phyloP scores from a whole-genome alignment of 495 filamentous ascomycete species.

The Aspergillus bertholletiae region DNA sequence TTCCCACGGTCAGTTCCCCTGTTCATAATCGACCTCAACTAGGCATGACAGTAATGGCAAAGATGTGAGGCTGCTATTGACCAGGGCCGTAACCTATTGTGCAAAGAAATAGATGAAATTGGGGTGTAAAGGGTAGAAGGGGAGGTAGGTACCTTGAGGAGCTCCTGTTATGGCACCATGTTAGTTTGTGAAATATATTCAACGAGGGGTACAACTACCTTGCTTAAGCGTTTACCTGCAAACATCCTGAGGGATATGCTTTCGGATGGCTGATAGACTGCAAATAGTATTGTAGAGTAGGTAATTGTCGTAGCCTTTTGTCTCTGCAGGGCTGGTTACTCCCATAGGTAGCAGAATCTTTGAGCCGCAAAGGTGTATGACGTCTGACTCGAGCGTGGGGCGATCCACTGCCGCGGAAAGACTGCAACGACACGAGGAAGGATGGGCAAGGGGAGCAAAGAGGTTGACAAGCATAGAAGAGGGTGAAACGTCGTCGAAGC shows the following conservation, averaged over 20 bases:
- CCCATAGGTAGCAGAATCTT: background rate
- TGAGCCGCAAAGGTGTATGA: constrained; percentile 16
- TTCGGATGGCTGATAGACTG: no score
- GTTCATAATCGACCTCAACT: background rate
- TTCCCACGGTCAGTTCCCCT: background rate
- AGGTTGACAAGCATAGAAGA: background rate
- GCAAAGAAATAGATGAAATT: background rate
- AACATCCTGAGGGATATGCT: constrained; percentile 29
- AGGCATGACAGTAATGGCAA: background rate
- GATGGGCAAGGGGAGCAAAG: background rate
- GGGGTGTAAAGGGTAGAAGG: background rate
- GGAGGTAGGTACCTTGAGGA: constrained; percentile 34
- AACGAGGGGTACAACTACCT: constrained; percentile 24
- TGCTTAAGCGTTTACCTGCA: constrained; percentile 46
- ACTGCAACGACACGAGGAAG: background rate
- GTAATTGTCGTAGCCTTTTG: no score
- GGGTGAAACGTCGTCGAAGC: background rate
- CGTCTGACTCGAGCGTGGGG: constrained; percentile 16
- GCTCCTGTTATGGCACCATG: constrained; percentile 25
- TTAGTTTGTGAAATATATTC: background rate
- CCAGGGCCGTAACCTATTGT: background rate
- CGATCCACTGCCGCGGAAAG: background rate
- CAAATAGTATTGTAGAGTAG: no score
- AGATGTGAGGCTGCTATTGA: background rate
- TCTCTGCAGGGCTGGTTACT: background rate